Conservation (phyloP, 805 yeast genomes). For the Lipomyces japonicus region DNA sequence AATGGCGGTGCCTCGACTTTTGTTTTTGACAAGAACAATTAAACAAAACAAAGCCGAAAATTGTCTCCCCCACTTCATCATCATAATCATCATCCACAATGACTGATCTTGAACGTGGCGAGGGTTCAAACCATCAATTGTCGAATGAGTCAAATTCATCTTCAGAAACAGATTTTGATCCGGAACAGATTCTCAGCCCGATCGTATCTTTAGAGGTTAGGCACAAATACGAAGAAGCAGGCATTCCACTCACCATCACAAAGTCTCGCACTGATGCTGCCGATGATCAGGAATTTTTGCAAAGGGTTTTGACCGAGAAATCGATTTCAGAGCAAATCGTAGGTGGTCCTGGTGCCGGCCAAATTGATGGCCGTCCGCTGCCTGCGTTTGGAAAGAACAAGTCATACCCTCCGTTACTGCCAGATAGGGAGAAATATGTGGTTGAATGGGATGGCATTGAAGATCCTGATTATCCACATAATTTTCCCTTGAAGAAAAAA, state of each 20-base stretch:
- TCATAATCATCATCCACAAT: not conserved
- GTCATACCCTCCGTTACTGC: constrained; percentile 59
- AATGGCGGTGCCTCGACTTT: not conserved
- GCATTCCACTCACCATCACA: constrained; percentile 12
- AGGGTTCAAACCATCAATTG: no score
- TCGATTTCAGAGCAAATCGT: constrained; percentile 22
- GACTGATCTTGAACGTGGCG: not conserved
- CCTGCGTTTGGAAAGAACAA: constrained; percentile 67
- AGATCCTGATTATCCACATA: constrained; percentile 78
- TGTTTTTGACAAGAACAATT: not conserved
- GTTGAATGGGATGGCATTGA: constrained; percentile 74
- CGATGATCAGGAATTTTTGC: constrained; percentile 13
- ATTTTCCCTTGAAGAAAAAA: constrained; percentile 59
- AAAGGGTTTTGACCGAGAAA: constrained; percentile 15
- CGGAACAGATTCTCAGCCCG: not conserved
- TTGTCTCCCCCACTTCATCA: not conserved
- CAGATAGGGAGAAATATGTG: constrained; percentile 52
- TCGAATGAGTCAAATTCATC: no score
- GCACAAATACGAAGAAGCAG: constrained; percentile 12
- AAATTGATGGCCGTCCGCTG: constrained; percentile 12
- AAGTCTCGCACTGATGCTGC: constrained; percentile 5
- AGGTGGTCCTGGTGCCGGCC: constrained; percentile 2
- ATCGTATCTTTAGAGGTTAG: constrained; percentile 3
- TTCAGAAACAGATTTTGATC: no score
- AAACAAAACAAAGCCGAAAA: not conserved